Evolutionary conservation across 306 rosid genomes (phyloP).

Genomic region (Glycyrrhiza uralensis): DNA sequence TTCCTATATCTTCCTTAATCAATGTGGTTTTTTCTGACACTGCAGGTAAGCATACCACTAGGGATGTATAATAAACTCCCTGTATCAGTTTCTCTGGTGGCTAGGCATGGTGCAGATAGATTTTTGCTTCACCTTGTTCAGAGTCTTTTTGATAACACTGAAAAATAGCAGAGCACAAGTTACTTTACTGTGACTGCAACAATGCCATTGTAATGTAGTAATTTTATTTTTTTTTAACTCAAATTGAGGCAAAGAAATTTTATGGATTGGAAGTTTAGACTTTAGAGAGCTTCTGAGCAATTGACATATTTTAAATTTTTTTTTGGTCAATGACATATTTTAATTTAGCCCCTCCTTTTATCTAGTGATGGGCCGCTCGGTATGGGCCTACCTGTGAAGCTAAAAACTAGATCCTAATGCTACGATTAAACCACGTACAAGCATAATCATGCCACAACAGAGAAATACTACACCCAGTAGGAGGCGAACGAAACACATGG

Average conservation of each 20-base stretch:
- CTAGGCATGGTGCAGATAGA: conserved; percentile 71
- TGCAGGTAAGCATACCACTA: conserved; percentile 79
- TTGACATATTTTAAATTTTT: not conserved
- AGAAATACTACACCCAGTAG: too few relatives aligned
- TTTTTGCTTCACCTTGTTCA: conserved; percentile 71
- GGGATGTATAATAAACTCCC: conserved; percentile 66
- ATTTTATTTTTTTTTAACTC: not conserved
- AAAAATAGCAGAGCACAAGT: conserved; percentile 33
- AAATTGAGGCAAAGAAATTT: not conserved
- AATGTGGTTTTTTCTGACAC: not conserved
- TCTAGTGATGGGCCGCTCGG: too few relatives aligned
- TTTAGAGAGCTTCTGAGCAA: not conserved
- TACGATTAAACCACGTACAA: too few relatives aligned
- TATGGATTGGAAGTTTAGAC: not conserved
- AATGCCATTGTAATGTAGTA: not conserved
- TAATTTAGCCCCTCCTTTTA: too few relatives aligned
- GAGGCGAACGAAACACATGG: too few relatives aligned
- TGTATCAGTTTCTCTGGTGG: conserved; percentile 70
- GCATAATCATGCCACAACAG: too few relatives aligned
- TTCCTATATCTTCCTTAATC: not conserved
- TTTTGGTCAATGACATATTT: not conserved
- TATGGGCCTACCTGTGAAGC: too few relatives aligned
- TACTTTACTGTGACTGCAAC: not conserved
- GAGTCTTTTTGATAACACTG: conserved; percentile 47
- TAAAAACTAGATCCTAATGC: too few relatives aligned